Evolutionary conservation across 768 basidiomycete species (phyloP), one percentile per base, ranked within the genome.

Genomic region (Lactarius evosmus): DNA sequence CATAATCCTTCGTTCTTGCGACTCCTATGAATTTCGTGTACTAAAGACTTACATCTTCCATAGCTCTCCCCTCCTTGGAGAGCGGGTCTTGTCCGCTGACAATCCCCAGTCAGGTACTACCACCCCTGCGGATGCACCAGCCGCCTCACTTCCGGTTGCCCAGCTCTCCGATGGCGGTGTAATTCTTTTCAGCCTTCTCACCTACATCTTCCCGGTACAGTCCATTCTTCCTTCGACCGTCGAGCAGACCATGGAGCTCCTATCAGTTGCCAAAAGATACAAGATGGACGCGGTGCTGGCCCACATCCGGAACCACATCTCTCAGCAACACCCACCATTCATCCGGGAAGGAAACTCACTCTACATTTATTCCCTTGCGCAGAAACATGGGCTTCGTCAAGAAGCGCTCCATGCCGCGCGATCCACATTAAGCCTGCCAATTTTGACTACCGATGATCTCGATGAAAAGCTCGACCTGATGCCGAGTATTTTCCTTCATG

Each of bases 1-100:
- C 62, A 67, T 80, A 60, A 73, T 79, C 54, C 70, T 83, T 44
- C 75, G 75, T 46, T 76, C 80, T 19, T 69, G 74, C 1, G 80
- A 83, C 61, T 76, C 74, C 8, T 74, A 76, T 8, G 67, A 75
- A 12, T 82, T 83, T 67, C 78, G 75, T 33, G 72, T 83, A 51
- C 77, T 79, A 69, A 78, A 76, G 49, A 67, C 76, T 44, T 75
- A 80, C 34, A 69, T 84, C 46, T 73, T 75, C 29, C 76, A 73
- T 61, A 78, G 79, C 3, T 82, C 79, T 14, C 69, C 77, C 6
- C 70, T 82, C 9, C 76, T 82, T 66, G 66, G 69, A 29, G 25
- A 56, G 19, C 9, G 27, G 8, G 11, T 61, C 2, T 30, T 79
- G 8, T 69, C 73, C 25, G 32, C 61, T 4, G 7, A 53, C 6